A percentile compares a stretch with the other conserved stretches of the same genome.
These are phyloP conservation scores for Backusella tarrabulga DNA, from an alignment of 192 early-diverging fungal species.

Conservation along the genomic window DNA sequence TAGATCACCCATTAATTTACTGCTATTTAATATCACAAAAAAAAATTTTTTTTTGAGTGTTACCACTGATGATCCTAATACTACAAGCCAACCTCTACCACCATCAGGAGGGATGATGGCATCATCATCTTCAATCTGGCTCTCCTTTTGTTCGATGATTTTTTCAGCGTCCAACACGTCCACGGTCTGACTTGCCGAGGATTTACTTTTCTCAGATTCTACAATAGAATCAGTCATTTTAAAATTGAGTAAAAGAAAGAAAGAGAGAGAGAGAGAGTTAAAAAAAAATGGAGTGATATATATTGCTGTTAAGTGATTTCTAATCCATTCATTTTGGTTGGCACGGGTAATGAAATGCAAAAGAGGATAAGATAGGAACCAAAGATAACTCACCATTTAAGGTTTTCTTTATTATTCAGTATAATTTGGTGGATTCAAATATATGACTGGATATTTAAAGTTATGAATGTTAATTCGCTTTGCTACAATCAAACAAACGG, in stretches of 20 bases:
- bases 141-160: neutral
- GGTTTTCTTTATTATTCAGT: neutral
- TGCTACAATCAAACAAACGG: neutral
- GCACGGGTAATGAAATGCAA: neutral
- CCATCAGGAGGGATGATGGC: conserved; percentile 42
- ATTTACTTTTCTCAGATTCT: neutral
- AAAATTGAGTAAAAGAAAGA: neutral
- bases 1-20: neutral
- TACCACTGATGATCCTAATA: conserved; percentile 41
- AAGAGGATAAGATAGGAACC: neutral
- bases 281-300: neutral
- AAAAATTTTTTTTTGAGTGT: conserved; percentile 16
- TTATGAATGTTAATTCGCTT: no score
- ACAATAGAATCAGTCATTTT: neutral
- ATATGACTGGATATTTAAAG: no score
- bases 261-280: neutral
- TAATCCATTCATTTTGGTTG: neutral
- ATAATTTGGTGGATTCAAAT: neutral
- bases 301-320: neutral
- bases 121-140: neutral
- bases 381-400: neutral
- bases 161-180: neutral
- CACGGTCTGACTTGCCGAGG: neutral
- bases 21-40: neutral
- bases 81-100: conserved; percentile 43